phyloP scores from a whole-genome alignment of 2,329 filamentous ascomycete genomes.

The Massarina eburnea region DNA sequence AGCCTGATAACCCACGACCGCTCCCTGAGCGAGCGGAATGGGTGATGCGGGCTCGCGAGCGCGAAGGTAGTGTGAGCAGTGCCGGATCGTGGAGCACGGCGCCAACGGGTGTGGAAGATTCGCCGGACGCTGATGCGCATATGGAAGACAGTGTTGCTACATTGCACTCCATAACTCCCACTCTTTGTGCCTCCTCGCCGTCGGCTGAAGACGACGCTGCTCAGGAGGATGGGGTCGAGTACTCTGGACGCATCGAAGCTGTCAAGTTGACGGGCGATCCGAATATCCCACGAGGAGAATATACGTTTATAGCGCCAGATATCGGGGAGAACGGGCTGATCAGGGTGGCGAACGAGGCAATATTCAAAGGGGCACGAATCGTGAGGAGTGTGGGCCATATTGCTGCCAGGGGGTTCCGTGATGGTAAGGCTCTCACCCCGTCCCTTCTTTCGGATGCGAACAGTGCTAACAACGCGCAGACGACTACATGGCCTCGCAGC shows the following conservation, averaged over 20 bases:
- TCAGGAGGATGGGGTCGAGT: constrained; percentile 43
- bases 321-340: constrained; percentile 69
- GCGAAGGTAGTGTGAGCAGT: constrained; percentile 32
- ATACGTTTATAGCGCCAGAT: constrained; percentile 78
- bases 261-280: constrained; percentile 91
- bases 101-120: constrained; percentile 19
- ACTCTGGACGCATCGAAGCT: constrained; percentile 72
- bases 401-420: constrained; percentile 68
- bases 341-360: constrained; percentile 63
- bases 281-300: constrained; percentile 84
- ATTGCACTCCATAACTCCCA: constrained; percentile 15
- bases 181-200: background rate
- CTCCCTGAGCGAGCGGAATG: constrained; percentile 40
- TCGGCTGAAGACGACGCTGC: background rate
- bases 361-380: constrained; percentile 73
- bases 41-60: constrained; percentile 27
- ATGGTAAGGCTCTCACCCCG: constrained; percentile 60
- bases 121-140: constrained; percentile 11
- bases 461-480: constrained; percentile 51
- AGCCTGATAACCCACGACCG: constrained; percentile 59
- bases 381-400: constrained; percentile 78
- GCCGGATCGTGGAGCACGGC: constrained; percentile 36
- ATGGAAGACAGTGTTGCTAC: constrained; percentile 47
- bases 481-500: constrained; percentile 70
- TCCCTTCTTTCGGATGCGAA: background rate